phyloP scores from a whole-genome alignment of 352 stramenopile genomes.

The Globisporangium emineosum region DNA sequence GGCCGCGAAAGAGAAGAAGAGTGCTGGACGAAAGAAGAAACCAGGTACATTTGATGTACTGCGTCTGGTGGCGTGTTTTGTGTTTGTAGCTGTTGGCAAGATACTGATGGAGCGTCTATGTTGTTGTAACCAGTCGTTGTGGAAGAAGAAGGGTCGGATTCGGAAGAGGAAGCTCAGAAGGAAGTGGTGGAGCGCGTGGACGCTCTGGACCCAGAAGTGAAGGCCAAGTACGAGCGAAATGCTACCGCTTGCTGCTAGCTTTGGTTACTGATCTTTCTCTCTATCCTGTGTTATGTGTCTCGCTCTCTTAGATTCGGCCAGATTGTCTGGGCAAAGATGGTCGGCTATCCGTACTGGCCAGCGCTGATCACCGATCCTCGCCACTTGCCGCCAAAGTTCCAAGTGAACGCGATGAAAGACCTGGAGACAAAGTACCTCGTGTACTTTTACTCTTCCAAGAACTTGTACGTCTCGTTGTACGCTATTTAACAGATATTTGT shows the following conservation, averaged over 20 bases:
- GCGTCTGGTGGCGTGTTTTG: background rate
- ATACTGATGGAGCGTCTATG: background rate
- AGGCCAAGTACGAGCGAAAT: conserved; percentile 32
- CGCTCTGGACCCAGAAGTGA: conserved; percentile 54
- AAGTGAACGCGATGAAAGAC: conserved; percentile 44
- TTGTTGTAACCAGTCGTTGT: conserved; percentile 7
- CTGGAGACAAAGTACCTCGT: conserved; percentile 71
- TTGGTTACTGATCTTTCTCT: background rate
- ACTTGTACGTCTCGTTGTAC: conserved; percentile 52
- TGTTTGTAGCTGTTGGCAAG: background rate
- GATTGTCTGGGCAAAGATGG: conserved; percentile 84
- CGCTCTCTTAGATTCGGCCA: conserved; percentile 46
- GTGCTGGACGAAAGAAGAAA: conserved; percentile 46
- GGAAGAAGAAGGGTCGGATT: conserved; percentile 30
- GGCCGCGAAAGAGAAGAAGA: conserved; percentile 24
- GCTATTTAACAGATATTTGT: background rate
- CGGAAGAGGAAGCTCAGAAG: conserved; percentile 34
- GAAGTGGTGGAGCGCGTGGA: conserved; percentile 40
- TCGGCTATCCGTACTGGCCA: conserved; percentile 79
- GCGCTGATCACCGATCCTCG: conserved; percentile 68
- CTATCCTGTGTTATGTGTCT: background rate
- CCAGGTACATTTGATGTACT: conserved; percentile 11
- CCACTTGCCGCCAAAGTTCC: conserved; percentile 39
- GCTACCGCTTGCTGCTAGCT: background rate
- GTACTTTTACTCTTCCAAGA: conserved; percentile 76